Base-by-base conservation (phyloP, 1,284 basidiomycete species). In the Pseudozyma hubeiensis region DNA sequence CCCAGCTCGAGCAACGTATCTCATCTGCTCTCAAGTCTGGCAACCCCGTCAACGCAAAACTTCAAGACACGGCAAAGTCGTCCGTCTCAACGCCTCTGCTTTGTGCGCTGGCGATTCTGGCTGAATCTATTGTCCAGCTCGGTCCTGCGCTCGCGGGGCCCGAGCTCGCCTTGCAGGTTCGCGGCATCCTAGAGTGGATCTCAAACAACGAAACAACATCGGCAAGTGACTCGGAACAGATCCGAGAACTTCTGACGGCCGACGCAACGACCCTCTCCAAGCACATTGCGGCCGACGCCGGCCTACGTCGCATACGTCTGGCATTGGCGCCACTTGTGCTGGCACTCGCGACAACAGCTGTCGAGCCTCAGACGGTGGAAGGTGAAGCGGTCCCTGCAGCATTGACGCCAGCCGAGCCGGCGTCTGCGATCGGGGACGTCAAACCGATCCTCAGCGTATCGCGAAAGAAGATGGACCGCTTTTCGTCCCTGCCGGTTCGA, bases 401-500 rank as follows among this genome's bases (percentile, higher is more conserved):
- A 8, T 31, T 69, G 4, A 16, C 61, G 16, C 60, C 55, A 8
- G 56, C 66, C 11, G 66, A 69, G 14, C 66, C 66, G 29, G 61
- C 57, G 17, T 63, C 65, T n/a, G 60, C 65, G 1, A 19, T 44
- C 5, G 60, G 55, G 11, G 41, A 47, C 6, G 61, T 69, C 16
- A 45, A 41, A 30, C 53, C 66, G 5, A 60, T 69, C 19, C 45
- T 69, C 7, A 14, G 53, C 1, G 33, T 69, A 3, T 56, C 66
- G 14, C 40, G 61, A 10, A 59, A 55, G 34, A 60, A 53, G 53
- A 17, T 60, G 43, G 61, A 60, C 30, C 53, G 66, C 7, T 64
- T 69, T 34, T 48, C 56, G 17, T 35, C 56, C 33, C 66, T 69
- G 37, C 66, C 66, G 7, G 61, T 69, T 16, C 61, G 66, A n/a